Evolutionary conservation across 306 rosid species (phyloP).

Genomic region (Calophaca sinica): DNA sequence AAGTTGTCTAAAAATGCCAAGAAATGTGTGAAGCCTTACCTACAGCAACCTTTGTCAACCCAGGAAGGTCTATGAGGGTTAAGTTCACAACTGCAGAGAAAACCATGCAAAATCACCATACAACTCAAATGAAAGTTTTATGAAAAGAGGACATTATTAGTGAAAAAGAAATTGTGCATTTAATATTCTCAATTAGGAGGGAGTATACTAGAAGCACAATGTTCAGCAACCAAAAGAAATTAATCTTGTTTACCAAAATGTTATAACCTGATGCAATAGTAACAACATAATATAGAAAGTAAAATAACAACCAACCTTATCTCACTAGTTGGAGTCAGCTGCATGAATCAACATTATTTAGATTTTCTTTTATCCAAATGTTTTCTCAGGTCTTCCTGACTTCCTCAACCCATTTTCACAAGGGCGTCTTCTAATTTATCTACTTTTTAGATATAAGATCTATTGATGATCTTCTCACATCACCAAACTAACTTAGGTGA

Average conservation of each 20-base stretch:
- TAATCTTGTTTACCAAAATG: background rate
- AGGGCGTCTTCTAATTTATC: background rate
- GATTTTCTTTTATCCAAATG: background rate
- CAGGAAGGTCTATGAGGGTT: constrained; percentile 98
- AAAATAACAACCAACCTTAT: background rate
- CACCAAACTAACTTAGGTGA: too few relatives aligned
- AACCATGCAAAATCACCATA: constrained; percentile 44
- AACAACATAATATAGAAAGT: background rate
- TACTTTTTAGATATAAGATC: background rate
- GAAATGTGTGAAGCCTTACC: constrained; percentile 61
- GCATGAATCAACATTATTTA: background rate
- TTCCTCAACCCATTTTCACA: background rate
- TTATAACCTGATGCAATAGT: background rate
- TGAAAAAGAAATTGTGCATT: background rate
- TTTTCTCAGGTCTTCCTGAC: background rate
- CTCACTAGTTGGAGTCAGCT: background rate
- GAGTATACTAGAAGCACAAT: background rate
- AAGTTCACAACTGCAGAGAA: constrained; percentile 91
- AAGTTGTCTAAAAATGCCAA: background rate
- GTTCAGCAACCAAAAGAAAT: constrained; percentile 7
- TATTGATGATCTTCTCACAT: background rate
- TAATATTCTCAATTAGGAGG: background rate
- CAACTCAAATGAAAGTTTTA: constrained; percentile 31
- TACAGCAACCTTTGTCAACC: constrained; percentile 98
- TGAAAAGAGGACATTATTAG: constrained; percentile 19